phyloP scores from a whole-genome alignment of 169 alveolate genomes.

The Babesia microti region DNA sequence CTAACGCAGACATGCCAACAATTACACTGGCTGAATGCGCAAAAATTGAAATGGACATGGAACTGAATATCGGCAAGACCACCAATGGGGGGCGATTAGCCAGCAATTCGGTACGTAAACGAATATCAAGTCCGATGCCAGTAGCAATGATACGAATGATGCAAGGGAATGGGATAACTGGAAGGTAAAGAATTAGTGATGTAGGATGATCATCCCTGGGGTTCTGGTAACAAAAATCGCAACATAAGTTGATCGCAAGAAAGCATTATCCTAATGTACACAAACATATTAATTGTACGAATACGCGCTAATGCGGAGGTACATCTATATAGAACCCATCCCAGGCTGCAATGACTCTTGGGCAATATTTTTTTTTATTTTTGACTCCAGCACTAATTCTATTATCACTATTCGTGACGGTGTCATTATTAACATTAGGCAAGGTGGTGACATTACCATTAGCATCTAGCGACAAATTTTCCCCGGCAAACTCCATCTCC shows the following conservation, averaged over 20 bases:
- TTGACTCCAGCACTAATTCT: not conserved
- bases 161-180: constrained; percentile 39
- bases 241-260: constrained; percentile 42
- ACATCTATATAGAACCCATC: constrained; percentile 3
- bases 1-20: constrained; percentile 38
- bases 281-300: not conserved
- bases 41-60: constrained; percentile 58
- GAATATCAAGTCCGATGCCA: constrained; percentile 26
- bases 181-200: too few relatives aligned
- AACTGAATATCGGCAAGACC: constrained; percentile 35
- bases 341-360: constrained; percentile 17
- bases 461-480: too few relatives aligned
- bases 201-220: constrained; percentile 45
- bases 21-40: constrained; percentile 66
- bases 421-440: constrained; percentile 1
- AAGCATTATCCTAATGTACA: too few relatives aligned
- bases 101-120: constrained; percentile 54
- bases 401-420: not conserved
- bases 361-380: not conserved
- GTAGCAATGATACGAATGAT: constrained; percentile 22
- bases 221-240: constrained; percentile 35
- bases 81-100: too few relatives aligned
- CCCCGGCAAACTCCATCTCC: too few relatives aligned
- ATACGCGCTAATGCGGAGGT: constrained; percentile 1
- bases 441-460: too few relatives aligned